phyloP scores from a whole-genome alignment of 2,329 filamentous ascomycete species.

The Myrmaecium sp. region DNA sequence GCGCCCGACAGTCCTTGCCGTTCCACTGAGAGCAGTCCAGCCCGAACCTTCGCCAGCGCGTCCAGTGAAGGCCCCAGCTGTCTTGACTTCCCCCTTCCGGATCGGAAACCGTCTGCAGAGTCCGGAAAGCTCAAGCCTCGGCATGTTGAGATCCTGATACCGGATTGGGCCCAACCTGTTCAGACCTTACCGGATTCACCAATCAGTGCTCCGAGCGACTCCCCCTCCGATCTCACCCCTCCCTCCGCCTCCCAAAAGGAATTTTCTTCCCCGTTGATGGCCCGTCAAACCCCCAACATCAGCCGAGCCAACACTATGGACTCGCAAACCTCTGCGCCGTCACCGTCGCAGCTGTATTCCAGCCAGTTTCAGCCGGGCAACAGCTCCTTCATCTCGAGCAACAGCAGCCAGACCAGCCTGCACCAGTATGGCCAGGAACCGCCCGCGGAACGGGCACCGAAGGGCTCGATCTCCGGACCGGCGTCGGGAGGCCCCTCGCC shows the following conservation, averaged over 20 bases:
- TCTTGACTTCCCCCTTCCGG: constrained; percentile 12
- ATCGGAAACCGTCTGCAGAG: constrained; percentile 14
- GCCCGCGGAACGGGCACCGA: constrained; percentile 16
- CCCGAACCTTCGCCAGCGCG: constrained; percentile 14
- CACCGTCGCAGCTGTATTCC: constrained; percentile 24
- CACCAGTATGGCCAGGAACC: constrained; percentile 19
- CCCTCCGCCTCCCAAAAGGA: constrained; percentile 8
- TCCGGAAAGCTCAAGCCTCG: constrained; percentile 18
- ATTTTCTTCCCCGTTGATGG: constrained; percentile 22
- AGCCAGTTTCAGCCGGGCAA: constrained; percentile 17
- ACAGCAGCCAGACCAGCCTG: constrained; percentile 30
- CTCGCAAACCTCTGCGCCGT: constrained; percentile 27
- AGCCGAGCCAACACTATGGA: constrained; percentile 31
- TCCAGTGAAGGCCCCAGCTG: constrained; percentile 15
- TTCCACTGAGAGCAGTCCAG: constrained; percentile 16
- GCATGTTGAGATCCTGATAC: constrained; percentile 34
- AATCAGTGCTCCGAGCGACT: constrained; percentile 12
- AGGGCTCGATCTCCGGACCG: constrained; percentile 21
- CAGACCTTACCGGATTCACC: constrained; percentile 20
- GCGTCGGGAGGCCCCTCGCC: constrained; percentile 35
- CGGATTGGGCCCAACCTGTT: constrained; percentile 26
- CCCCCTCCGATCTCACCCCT: constrained; percentile 7
- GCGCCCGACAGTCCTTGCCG: constrained; percentile 19
- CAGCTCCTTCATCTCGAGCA: constrained; percentile 19
- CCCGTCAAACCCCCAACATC: constrained; percentile 23